Conservation (phyloP, 768 basidiomycete species). For the Kwoniella dejecticola region DNA sequence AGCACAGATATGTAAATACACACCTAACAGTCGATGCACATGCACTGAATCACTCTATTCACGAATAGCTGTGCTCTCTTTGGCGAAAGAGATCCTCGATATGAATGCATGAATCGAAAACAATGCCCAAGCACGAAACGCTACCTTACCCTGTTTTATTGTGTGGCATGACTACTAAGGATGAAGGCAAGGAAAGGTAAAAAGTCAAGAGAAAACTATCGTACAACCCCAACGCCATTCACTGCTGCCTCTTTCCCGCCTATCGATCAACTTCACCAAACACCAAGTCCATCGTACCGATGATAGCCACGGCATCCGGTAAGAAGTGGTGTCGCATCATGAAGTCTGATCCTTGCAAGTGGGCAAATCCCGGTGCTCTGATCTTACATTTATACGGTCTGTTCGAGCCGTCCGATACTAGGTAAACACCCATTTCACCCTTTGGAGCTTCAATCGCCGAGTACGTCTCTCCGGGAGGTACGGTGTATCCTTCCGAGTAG, state of each 20-base stretch:
- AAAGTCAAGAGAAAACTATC: neutral
- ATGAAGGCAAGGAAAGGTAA: neutral
- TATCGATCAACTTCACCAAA: slow-evolving; percentile 73
- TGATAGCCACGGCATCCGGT: slow-evolving; percentile 92
- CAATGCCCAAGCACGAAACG: too few species aligned
- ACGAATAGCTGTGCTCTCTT: too few species aligned
- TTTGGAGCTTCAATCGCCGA: slow-evolving; percentile 97
- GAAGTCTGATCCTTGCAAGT: slow-evolving; percentile 93
- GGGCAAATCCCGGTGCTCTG: slow-evolving; percentile 93
- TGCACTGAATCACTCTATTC: too few species aligned
- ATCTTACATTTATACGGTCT: slow-evolving; percentile 96
- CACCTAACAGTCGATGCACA: too few species aligned
- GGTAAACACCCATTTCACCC: slow-evolving; percentile 98
- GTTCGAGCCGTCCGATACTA: slow-evolving; percentile 95
- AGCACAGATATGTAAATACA: too few species aligned
- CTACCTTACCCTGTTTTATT: too few species aligned
- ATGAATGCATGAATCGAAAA: too few species aligned
- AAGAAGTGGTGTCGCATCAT: slow-evolving; percentile 75
- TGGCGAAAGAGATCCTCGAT: too few species aligned
- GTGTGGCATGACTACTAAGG: too few species aligned
- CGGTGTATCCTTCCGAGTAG: slow-evolving; percentile 94
- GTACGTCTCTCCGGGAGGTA: slow-evolving; percentile 88
- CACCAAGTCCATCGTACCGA: slow-evolving; percentile 98
- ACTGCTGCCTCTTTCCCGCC: neutral
- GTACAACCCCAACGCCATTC: too few species aligned